Evolutionary conservation across 2,329 filamentous ascomycete genomes (phyloP), one percentile per base, ranked within the genome.

Genomic region (Colletotrichum somersetense): DNA sequence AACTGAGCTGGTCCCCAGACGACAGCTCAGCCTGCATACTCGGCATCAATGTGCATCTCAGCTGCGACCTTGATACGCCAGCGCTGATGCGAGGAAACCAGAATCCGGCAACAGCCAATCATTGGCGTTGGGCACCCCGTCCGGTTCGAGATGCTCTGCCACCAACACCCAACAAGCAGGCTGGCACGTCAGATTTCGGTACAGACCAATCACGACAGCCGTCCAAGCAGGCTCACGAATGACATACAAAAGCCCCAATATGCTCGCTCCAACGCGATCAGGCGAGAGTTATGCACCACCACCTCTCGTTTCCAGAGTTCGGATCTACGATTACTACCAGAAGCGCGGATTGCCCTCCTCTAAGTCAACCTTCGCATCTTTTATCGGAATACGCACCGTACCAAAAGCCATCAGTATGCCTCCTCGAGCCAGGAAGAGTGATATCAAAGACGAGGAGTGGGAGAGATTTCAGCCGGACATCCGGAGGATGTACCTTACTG

Each of bases 81-180:
- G 18, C 38, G 14, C 11, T 5, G 5, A 23, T n/a, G 6, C 16
- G n/a, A n/a, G n/a, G 6, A 12, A 48, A 33, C 11, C 40, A 62
- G 42, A 62, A 33, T 62, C 30, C 20, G 58, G 58, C 11, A 18
- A 30, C 20, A n/a, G 11, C 58, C 58, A 62, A 62, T 62, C 58
- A 38, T 14, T 26, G 5, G 23, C n/a, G 5, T 50, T 50, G 12
- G n/a, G 4, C 48, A 7, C 12, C 5, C n/a, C 48, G 12, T 26
- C n/a, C n/a, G 12, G 4, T 23, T 14, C 23, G 4, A 50, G 14
- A 4, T 14, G 11, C 48, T 7, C 48, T 50, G 48, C 12, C 48
- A 26, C 48, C 48, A 2, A 50, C 11, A 50, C 42, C n/a, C 48
- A 50, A 16, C n/a, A 50, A 23, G n/a, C 48, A 50, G 48, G 48